A percentile compares a stretch with the other conserved stretches of the same genome.
phyloP scores from a whole-genome alignment of 2,329 filamentous ascomycete genomes.

The Fusarium haematococcum region DNA sequence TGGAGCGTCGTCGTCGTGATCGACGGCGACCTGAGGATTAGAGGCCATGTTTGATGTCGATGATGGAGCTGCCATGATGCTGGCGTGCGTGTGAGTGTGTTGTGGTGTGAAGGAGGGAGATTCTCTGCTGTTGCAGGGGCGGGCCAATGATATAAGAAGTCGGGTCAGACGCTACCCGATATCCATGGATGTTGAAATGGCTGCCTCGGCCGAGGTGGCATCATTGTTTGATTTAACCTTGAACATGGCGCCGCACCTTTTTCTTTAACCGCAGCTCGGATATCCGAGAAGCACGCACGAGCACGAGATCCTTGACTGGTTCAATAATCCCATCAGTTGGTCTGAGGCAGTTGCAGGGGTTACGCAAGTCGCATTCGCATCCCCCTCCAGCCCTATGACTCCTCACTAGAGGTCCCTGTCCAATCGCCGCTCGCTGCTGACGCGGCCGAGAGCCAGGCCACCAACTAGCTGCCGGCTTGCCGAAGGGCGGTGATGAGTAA shows the following conservation, averaged over 20 bases:
- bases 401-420: slow-evolving; percentile 14
- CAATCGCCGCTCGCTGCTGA: slow-evolving; percentile 35
- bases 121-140: background rate
- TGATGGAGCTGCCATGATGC: slow-evolving; percentile 31
- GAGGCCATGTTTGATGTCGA: slow-evolving; percentile 25
- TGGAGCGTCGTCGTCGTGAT: slow-evolving; percentile 55
- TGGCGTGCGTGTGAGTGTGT: background rate
- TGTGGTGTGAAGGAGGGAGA: background rate
- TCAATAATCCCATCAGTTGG: background rate
- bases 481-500: slow-evolving; percentile 16
- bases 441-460: slow-evolving; percentile 36
- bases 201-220: slow-evolving; percentile 6
- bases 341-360: slow-evolving; percentile 11
- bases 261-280: background rate
- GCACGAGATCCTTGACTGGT: background rate
- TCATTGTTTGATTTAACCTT: slow-evolving; percentile 23
- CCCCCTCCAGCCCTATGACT: slow-evolving; percentile 39
- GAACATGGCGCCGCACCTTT: background rate
- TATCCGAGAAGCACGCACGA: background rate
- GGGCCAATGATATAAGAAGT: background rate
- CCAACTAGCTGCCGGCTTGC: slow-evolving; percentile 12
- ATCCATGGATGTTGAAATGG: background rate
- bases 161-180: background rate
- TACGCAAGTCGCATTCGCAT: slow-evolving; percentile 39
- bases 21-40: slow-evolving; percentile 26